Conservation (phyloP, 495 filamentous ascomycete species). For the Lasiosphaeriaceae sp. region DNA sequence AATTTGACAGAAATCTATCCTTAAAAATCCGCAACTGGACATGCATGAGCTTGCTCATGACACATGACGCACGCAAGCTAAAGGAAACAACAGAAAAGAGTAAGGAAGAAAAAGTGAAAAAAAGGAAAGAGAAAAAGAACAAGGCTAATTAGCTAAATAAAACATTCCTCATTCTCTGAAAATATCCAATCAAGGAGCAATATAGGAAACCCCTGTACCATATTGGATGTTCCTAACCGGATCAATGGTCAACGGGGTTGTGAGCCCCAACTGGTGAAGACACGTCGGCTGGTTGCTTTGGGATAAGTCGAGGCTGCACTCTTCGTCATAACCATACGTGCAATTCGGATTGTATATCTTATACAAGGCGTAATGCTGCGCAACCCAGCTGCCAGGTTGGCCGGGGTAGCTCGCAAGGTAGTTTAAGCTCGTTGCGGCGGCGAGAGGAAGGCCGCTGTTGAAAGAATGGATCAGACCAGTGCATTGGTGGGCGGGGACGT, state of each 20-base stretch:
- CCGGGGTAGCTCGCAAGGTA: constrained; percentile 41
- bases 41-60: no score
- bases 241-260: constrained; percentile 23
- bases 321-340: constrained; percentile 41
- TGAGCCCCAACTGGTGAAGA: constrained; percentile 33
- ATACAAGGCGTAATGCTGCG: constrained; percentile 38
- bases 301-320: constrained; percentile 42
- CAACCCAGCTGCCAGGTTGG: constrained; percentile 37
- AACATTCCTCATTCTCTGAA: no score
- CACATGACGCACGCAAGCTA: no score
- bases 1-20: no score
- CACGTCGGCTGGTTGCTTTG: constrained; percentile 41
- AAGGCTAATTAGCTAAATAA: no score
- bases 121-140: no score
- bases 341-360: constrained; percentile 43
- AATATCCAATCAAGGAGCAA: no score
- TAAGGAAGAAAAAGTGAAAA: no score
- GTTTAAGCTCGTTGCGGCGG: constrained; percentile 49
- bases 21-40: no score
- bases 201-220: constrained; percentile 24
- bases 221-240: constrained; percentile 48
- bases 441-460: constrained; percentile 40
- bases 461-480: constrained; percentile 37
- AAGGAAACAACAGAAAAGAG: no score
- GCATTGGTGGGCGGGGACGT: constrained; percentile 33